phyloP scores from a whole-genome alignment of 139 green algal genomes.

The Coelastrella sp. region DNA sequence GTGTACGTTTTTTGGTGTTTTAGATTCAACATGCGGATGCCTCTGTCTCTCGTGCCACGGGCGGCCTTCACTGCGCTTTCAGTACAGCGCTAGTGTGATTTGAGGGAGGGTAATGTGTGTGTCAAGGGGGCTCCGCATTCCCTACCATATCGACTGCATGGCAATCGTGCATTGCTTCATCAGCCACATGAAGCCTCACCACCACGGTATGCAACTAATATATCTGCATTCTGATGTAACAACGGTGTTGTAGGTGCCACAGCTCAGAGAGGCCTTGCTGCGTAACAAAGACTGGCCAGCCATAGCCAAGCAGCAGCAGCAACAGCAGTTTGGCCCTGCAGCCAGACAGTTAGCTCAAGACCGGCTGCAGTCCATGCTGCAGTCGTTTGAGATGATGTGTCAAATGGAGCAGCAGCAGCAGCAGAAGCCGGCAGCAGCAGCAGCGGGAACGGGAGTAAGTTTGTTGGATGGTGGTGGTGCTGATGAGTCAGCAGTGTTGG shows the following conservation, averaged over 20 bases:
- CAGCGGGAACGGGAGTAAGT: not conserved
- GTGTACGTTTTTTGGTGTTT: no score
- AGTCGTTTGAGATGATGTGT: slow-evolving; percentile 53
- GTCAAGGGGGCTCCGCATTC: no score
- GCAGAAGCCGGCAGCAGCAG: not conserved
- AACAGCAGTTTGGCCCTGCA: slow-evolving; percentile 56
- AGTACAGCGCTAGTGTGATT: no score
- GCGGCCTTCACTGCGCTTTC: no score
- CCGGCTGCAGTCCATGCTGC: slow-evolving; percentile 64
- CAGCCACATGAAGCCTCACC: no score
- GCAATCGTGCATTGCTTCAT: no score
- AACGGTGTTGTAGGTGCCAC: slow-evolving; percentile 61
- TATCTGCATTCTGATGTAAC: not conserved
- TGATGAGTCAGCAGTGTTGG: slow-evolving; percentile 1
- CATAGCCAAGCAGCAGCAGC: slow-evolving; percentile 50
- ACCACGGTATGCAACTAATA: not conserved
- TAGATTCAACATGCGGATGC: no score
- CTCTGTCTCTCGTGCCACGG: no score
- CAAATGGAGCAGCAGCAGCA: slow-evolving; percentile 33
- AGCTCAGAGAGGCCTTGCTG: slow-evolving; percentile 66
- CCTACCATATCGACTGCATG: no score
- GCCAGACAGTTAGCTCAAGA: slow-evolving; percentile 48
- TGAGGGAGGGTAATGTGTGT: no score
- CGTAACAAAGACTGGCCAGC: slow-evolving; percentile 65
- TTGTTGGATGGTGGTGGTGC: slow-evolving; percentile 29